Base-by-base conservation (phyloP, 176 grass and related monocot genomes). In the Juncus inflexus region DNA sequence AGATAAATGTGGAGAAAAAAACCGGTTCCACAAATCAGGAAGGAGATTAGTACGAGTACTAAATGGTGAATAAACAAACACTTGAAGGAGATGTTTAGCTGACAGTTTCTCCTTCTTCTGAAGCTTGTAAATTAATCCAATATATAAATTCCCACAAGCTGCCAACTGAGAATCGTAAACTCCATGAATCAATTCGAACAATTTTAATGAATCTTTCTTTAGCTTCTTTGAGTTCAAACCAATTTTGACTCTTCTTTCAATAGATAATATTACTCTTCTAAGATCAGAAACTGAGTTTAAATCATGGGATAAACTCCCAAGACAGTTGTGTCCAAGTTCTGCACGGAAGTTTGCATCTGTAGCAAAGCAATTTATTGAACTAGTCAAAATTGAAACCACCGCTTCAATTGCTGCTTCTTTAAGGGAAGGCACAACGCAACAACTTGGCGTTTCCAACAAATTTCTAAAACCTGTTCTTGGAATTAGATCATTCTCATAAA, bases 11-110 rank as follows among this genome's bases (percentile, higher is more conserved):
- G 87, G 57, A 12, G 73, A 77, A 72, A 84, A 84, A 15, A 89
- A 77, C 19, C 67, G 66, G 14, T 91, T 74, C 92, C 87, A 97
- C 15, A 97, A 71, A 40, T 55, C 50, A 0, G 87, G 92, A 0
- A 97, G 76, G 9, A 97, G 73, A 2, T 55, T 39, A 3, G 56
- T 62, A 16, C 82, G 79, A 1, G 77, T 79, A 63, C 91, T 73
- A 2, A 54, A 79, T 35, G 87, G 92, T 2, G 87, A 80, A n/a
- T 59, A 67, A 62, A 72, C 78, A 80, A 91, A 97, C 14, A 68
- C 67, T 66, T 81, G 78, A 36, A 97, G 77, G 12, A 74, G 55
- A 77, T 91, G 87, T 15, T 81, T 81, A 1, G 84, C 81, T 9
- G 76, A 75, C 37, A 67, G 0, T 13, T 51, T 69, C 5, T 72